These are phyloP conservation scores for Dichotomocladium elegans DNA, from an alignment of 371 early-diverging fungal genomes.

Conservation along the genomic window DNA sequence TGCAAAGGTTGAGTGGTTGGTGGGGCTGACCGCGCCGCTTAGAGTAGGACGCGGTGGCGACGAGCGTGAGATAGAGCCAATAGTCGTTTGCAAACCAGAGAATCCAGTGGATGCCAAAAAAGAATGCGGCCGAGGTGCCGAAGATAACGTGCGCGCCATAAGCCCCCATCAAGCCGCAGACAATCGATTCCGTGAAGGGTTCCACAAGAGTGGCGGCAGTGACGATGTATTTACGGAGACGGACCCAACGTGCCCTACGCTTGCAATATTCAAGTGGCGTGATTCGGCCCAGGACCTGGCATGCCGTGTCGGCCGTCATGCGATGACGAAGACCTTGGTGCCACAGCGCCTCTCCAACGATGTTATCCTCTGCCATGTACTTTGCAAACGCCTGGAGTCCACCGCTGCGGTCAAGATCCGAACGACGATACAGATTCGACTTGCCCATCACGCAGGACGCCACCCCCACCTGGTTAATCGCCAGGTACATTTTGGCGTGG, in stretches of 20 bases:
- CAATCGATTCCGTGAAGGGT: conserved; percentile 87
- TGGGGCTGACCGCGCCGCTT: conserved; percentile 8
- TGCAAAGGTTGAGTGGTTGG: background rate
- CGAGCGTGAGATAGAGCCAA: conserved; percentile 51
- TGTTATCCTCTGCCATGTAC: conserved; percentile 94
- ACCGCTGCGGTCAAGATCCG: conserved; percentile 76
- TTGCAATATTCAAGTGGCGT: conserved; percentile 70
- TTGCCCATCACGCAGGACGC: conserved; percentile 94
- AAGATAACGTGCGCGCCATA: conserved; percentile 46
- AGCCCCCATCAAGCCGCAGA: conserved; percentile 73
- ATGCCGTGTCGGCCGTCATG: conserved; percentile 83
- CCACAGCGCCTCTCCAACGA: conserved; percentile 86
- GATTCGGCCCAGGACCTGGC: conserved; percentile 77
- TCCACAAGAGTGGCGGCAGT: conserved; percentile 82
- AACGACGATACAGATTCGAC: conserved; percentile 85
- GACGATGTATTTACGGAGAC: conserved; percentile 89
- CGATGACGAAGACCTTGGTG: conserved; percentile 73
- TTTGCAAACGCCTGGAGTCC: conserved; percentile 82
- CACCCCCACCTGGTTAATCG: conserved; percentile 80
- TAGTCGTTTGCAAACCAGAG: conserved; percentile 76
- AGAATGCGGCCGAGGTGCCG: conserved; percentile 35
- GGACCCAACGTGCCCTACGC: conserved; percentile 87
- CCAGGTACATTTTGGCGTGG: conserved; percentile 93
- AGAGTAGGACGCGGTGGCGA: conserved; percentile 25
- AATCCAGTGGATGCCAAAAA: conserved; percentile 63